These are phyloP conservation scores for Thalassia testudinum DNA, from an alignment of 116 monocot species.

Conservation along the genomic window DNA sequence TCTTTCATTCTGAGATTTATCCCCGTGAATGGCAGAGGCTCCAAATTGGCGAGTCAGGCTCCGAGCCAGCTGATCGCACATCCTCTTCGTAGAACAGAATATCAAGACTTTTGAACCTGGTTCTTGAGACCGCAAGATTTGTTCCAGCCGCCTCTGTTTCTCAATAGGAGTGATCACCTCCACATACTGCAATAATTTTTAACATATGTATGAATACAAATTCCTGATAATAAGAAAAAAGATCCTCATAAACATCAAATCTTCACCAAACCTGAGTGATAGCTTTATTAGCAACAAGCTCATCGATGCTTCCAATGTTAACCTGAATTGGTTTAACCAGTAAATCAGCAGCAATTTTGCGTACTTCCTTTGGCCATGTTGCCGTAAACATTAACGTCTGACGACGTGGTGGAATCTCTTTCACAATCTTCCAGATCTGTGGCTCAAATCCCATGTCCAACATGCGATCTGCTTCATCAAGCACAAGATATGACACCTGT, in stretches of 20 bases:
- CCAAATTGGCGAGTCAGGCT: slow-evolving; percentile 48
- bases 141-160: slow-evolving; percentile 61
- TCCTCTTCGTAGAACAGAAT: slow-evolving; percentile 85
- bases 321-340: slow-evolving; percentile 65
- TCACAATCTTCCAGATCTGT: slow-evolving; percentile 83
- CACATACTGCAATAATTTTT: slow-evolving; percentile 33
- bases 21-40: slow-evolving; percentile 83
- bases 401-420: slow-evolving; percentile 51
- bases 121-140: slow-evolving; percentile 69
- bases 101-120: slow-evolving; percentile 68
- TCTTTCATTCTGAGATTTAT: slow-evolving; percentile 80
- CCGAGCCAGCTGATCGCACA: slow-evolving; percentile 81
- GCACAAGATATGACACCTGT: slow-evolving; percentile 81
- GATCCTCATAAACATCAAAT: not conserved
- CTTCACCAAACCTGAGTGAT: slow-evolving; percentile 43
- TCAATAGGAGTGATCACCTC: slow-evolving; percentile 54
- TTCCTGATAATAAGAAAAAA: no score
- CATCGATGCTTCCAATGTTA: slow-evolving; percentile 67
- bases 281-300: slow-evolving; percentile 82
- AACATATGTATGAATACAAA: no score
- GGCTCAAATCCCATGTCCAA: slow-evolving; percentile 98
- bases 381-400: slow-evolving; percentile 97
- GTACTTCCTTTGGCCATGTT: slow-evolving; percentile 93
- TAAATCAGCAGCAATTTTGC: slow-evolving; percentile 78
- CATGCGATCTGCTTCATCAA: slow-evolving; percentile 96